Conservation (phyloP, 495 filamentous ascomycete species). For the Aspergillus olivimuriae region DNA sequence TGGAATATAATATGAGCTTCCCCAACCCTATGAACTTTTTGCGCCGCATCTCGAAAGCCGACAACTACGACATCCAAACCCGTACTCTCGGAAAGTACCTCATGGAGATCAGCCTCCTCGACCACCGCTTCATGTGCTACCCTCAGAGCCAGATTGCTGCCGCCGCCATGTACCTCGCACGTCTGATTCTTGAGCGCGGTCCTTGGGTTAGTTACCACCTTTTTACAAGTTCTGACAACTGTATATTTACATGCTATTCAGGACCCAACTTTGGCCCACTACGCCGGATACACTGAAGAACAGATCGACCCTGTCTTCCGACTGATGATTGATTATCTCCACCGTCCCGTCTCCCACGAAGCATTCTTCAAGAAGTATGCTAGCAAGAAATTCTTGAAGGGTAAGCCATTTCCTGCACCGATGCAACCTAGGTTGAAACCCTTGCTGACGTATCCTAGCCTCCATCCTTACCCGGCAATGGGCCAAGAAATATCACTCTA, state of each 20-base stretch:
- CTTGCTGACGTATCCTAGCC: conserved; percentile 43
- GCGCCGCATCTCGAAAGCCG: conserved; percentile 94
- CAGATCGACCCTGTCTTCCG: conserved; percentile 89
- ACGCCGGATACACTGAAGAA: conserved; percentile 86
- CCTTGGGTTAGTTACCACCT: conserved; percentile 64
- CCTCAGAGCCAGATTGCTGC: conserved; percentile 85
- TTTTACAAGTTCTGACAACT: background rate
- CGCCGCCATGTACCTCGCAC: conserved; percentile 88
- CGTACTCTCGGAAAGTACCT: conserved; percentile 96
- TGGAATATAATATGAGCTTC: conserved; percentile 97
- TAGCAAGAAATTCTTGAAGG: conserved; percentile 96
- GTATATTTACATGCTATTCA: conserved; percentile 29
- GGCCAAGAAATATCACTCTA: conserved; percentile 67
- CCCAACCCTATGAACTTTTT: conserved; percentile 99
- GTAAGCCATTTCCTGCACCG: conserved; percentile 37
- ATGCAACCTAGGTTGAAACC: background rate
- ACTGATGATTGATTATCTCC: conserved; percentile 93
- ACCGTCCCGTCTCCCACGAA: conserved; percentile 80
- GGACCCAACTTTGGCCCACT: conserved; percentile 86
- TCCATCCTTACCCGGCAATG: conserved; percentile 88
- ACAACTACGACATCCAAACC: conserved; percentile 96
- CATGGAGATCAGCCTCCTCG: conserved; percentile 94
- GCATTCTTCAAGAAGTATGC: conserved; percentile 99
- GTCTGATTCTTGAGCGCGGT: conserved; percentile 81
- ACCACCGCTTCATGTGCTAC: conserved; percentile 84